Evolutionary conservation across 1,284 basidiomycete genomes (phyloP).

Genomic region (Kwoniella shivajii): DNA sequence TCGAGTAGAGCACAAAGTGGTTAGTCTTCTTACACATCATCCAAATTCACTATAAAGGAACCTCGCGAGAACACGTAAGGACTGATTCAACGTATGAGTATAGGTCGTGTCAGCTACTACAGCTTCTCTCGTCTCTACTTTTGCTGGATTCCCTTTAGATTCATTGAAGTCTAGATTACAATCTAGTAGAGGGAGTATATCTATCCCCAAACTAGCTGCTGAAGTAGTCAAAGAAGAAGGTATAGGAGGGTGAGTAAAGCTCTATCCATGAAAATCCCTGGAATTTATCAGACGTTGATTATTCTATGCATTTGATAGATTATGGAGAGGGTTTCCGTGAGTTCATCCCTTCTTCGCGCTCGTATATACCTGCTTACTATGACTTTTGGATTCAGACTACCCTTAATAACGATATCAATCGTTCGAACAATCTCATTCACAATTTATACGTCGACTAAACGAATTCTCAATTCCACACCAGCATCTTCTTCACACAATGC

Average conservation of each 20-base stretch:
- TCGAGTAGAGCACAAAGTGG: constrained; percentile 42
- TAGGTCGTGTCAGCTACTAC: constrained; percentile 52
- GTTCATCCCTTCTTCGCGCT: constrained; percentile 4
- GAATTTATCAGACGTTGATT: not conserved
- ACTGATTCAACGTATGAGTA: not conserved
- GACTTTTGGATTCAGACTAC: constrained; percentile 64
- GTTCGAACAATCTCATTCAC: constrained; percentile 90
- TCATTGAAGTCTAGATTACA: constrained; percentile 89
- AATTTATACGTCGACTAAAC: constrained; percentile 88
- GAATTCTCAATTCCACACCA: constrained; percentile 63
- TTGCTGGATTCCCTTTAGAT: constrained; percentile 65
- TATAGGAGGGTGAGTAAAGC: constrained; percentile 76
- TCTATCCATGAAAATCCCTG: too few species aligned
- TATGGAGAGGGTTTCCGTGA: constrained; percentile 53
- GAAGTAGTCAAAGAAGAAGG: constrained; percentile 87
- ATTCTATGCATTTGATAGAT: constrained; percentile 22
- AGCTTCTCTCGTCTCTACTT: constrained; percentile 54
- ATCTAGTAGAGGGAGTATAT: constrained; percentile 74
- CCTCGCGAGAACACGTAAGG: not conserved
- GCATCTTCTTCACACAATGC: not conserved
- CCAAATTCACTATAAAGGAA: not conserved
- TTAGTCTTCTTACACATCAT: constrained; percentile 16
- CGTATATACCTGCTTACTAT: not conserved
- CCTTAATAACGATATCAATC: constrained; percentile 93
- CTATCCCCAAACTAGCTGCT: constrained; percentile 66